A percentile compares a stretch with the other conserved stretches of the same genome.
Conservation (phyloP, 73 alveolate species). For the Loxodes magnus region DNA sequence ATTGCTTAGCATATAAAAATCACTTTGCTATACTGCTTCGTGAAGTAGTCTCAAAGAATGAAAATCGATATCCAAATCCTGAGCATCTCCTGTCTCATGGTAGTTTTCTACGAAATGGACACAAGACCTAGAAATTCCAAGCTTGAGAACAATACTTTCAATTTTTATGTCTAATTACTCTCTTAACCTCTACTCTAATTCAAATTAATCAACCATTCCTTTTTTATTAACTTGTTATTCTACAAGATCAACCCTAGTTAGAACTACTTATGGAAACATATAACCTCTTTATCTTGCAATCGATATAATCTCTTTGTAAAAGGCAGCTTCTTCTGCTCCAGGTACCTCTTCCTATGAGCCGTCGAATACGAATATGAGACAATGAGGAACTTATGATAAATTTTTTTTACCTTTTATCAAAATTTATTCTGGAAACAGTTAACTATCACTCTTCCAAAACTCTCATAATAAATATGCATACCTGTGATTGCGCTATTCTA, state of each 20-base stretch:
- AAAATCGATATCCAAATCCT: constrained; percentile 13
- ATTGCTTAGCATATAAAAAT: constrained; percentile 16
- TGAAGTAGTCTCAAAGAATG: constrained; percentile 25
- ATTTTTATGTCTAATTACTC: constrained; percentile 48
- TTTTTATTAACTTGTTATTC: constrained; percentile 34
- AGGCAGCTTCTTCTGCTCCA: constrained; percentile 67
- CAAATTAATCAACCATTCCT: no score
- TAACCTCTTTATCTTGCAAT: constrained; percentile 68
- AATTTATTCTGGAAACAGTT: constrained; percentile 58
- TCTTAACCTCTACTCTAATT: no score
- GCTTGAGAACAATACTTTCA: constrained; percentile 46
- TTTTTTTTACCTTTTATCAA: constrained; percentile 32
- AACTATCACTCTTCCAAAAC: constrained; percentile 66
- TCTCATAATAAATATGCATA: constrained; percentile 57
- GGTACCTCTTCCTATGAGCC: constrained; percentile 83
- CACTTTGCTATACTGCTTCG: constrained; percentile 22
- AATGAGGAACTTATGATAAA: constrained; percentile 54
- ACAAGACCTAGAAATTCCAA: constrained; percentile 57
- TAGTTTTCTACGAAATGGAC: constrained; percentile 66
- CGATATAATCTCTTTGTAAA: constrained; percentile 64
- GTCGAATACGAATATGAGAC: constrained; percentile 72
- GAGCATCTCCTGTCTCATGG: constrained; percentile 33
- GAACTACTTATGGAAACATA: constrained; percentile 64
- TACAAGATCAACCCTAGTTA: constrained; percentile 54
- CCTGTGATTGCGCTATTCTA: constrained; percentile 50